Evolutionary conservation across 768 basidiomycete genomes (phyloP).

Genomic region (Scleroderma bovista): DNA sequence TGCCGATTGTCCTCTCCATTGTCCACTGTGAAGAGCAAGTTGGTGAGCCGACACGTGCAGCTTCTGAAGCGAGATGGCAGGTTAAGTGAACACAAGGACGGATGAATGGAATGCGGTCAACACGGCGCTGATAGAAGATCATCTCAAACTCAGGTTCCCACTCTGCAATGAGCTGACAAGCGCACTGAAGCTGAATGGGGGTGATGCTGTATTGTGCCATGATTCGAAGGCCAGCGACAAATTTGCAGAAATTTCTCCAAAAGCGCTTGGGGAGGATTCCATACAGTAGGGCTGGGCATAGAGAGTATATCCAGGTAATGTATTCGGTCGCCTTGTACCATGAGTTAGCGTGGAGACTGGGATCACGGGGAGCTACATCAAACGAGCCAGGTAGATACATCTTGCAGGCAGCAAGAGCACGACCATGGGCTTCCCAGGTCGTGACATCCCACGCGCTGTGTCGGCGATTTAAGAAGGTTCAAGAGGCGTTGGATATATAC

Average conservation of each 20-base stretch:
- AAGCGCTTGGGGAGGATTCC: not conserved
- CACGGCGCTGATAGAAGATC: slow-evolving; percentile 18
- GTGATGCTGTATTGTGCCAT: slow-evolving; percentile 2
- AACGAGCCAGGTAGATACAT: slow-evolving; percentile 17
- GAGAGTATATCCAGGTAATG: no score
- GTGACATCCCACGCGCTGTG: no score
- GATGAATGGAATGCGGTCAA: slow-evolving; percentile 24
- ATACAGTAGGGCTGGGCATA: no score
- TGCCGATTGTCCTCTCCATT: slow-evolving; percentile 21
- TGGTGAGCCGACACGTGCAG: slow-evolving; percentile 14
- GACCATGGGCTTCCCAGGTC: not conserved
- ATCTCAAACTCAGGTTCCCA: slow-evolving; percentile 24
- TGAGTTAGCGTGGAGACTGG: no score
- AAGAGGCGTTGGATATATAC: not conserved
- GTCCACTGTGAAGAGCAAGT: slow-evolving; percentile 24
- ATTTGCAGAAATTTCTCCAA: slow-evolving; percentile 1
- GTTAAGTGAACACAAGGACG: slow-evolving; percentile 20
- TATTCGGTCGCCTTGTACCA: no score
- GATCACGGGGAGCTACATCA: slow-evolving; percentile 16
- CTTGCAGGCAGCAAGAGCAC: slow-evolving; percentile 10
- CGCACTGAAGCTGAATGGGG: not conserved
- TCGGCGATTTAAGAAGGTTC: not conserved
- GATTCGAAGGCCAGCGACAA: not conserved
- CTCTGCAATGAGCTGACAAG: slow-evolving; percentile 13
- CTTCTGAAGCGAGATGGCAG: slow-evolving; percentile 14